Percentiles rank a stretch among this genome's conserved stretches.
phyloP scores from a whole-genome alignment of 192 early-diverging fungal species.

The Phycomyces nitens region DNA sequence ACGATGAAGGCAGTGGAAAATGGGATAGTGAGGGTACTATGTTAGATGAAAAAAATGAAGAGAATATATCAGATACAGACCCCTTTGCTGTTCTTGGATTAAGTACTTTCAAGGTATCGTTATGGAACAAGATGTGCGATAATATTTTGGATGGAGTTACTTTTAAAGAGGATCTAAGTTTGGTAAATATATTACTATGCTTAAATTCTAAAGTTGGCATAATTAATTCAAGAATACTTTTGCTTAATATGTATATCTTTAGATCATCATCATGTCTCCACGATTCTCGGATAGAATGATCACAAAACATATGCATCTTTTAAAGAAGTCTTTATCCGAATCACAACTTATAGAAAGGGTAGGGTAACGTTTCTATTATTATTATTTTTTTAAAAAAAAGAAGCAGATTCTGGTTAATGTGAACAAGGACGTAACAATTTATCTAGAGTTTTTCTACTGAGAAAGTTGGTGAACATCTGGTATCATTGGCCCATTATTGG shows the following conservation, averaged over 20 bases:
- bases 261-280: not conserved
- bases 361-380: too few relatives aligned
- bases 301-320: not conserved
- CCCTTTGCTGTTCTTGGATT: not conserved
- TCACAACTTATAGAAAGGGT: not conserved
- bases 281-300: not conserved
- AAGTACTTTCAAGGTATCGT: not conserved
- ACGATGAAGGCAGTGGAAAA: not conserved
- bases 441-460: not conserved
- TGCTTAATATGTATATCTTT: not conserved
- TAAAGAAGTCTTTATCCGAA: not conserved
- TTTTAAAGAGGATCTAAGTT: not conserved
- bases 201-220: not conserved
- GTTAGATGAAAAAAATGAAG: not conserved
- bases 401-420: not conserved
- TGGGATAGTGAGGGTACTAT: not conserved
- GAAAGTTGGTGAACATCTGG: not conserved
- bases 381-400: not conserved
- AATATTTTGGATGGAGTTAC: not conserved
- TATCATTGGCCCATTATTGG: slow-evolving; percentile 5
- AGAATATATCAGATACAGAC: not conserved
- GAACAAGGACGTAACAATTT: not conserved
- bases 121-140: slow-evolving; percentile 1
- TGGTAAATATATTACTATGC: not conserved
- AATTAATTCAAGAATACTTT: too few relatives aligned